Evolutionary conservation across 192 early-diverging fungal genomes (phyloP).

Genomic region (Entrophospora sp.): DNA sequence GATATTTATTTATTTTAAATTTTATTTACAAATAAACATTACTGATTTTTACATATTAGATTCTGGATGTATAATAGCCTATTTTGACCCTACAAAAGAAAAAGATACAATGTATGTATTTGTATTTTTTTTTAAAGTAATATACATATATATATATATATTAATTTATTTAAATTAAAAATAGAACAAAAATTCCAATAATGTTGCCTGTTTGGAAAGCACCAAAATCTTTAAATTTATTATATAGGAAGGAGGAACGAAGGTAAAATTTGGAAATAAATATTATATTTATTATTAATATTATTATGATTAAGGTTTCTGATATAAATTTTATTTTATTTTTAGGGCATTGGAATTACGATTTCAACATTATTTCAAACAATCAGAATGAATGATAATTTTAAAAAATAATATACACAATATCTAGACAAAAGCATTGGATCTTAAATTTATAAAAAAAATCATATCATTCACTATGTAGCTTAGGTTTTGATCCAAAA

Average conservation of each 20-base stretch:
- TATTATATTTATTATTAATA: too few relatives aligned
- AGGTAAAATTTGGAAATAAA: too few relatives aligned
- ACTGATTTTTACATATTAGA: neutral
- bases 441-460: too few relatives aligned
- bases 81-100: slow-evolving; percentile 2
- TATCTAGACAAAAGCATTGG: too few relatives aligned
- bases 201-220: slow-evolving; percentile 14
- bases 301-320: too few relatives aligned
- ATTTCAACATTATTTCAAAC: neutral
- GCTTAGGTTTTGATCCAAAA: too few relatives aligned
- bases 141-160: neutral
- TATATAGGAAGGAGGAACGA: slow-evolving; percentile 13
- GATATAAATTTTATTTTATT: neutral
- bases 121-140: neutral
- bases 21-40: neutral
- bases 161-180: neutral
- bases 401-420: too few relatives aligned
- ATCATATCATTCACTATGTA: too few relatives aligned
- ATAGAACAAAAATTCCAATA: neutral
- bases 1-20: neutral
- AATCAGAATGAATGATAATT: too few relatives aligned
- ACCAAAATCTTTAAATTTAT: slow-evolving; percentile 8
- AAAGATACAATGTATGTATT: neutral
- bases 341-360: neutral
- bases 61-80: neutral